Conservation (phyloP, 352 stramenopile species). For the Thraustotheca clavata region DNA sequence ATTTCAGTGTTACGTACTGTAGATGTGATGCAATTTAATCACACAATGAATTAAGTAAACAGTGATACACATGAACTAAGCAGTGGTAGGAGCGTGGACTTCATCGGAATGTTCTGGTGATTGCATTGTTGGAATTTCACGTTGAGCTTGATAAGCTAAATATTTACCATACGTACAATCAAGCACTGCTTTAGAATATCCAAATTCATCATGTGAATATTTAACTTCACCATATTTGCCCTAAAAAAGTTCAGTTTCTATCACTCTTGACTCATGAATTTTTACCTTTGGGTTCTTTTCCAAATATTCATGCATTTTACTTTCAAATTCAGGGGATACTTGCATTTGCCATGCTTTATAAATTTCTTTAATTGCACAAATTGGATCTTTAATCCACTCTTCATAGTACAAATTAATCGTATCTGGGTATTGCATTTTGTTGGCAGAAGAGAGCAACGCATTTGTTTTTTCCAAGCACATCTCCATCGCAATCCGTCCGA, state of each 20-base stretch:
- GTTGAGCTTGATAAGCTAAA: not conserved
- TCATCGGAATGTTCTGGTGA: not conserved
- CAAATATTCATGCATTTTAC: conserved; percentile 10
- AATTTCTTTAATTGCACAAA: conserved; percentile 13
- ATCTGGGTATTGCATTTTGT: not conserved
- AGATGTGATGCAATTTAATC: no score
- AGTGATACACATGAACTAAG: no score
- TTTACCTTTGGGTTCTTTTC: conserved; percentile 19
- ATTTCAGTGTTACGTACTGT: no score
- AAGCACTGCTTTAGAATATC: not conserved
- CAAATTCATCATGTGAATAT: conserved; percentile 12
- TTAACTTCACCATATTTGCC: conserved; percentile 16
- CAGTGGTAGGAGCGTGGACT: not conserved
- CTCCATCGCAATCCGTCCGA: conserved; percentile 1
- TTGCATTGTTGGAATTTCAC: not conserved
- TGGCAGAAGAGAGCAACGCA: not conserved
- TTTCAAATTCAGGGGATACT: conserved; percentile 15
- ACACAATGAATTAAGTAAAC: no score
- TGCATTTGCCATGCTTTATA: conserved; percentile 16
- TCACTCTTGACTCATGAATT: not conserved
- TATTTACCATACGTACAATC: conserved; percentile 15
- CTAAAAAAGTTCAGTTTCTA: not conserved
- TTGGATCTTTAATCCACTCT: conserved; percentile 15
- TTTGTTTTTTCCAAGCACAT: conserved; percentile 7
- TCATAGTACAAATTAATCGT: conserved; percentile 11